Evolutionary conservation across 495 filamentous ascomycete genomes (phyloP).

Genomic region (Penicillium crystallinum): DNA sequence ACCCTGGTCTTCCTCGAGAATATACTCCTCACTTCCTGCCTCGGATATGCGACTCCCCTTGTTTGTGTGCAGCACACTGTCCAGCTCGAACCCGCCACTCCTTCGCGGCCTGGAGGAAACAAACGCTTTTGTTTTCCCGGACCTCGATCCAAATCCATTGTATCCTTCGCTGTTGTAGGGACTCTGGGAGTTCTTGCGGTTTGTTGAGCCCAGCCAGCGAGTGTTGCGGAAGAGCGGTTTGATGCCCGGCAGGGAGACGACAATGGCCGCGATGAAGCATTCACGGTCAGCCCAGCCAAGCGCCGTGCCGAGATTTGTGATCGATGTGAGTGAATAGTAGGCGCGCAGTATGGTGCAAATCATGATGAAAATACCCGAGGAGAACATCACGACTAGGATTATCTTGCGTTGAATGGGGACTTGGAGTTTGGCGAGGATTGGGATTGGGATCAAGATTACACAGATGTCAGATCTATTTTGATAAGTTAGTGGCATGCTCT

Average conservation of each 20-base stretch:
- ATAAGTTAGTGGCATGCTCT: too few relatives aligned
- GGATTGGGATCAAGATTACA: constrained; percentile 19
- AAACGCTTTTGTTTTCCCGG: too few relatives aligned
- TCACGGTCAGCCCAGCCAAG: constrained; percentile 24
- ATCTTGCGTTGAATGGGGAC: constrained; percentile 19
- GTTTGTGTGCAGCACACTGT: too few relatives aligned
- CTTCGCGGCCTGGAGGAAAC: too few relatives aligned
- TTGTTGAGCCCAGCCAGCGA: constrained; percentile 14
- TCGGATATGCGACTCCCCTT: too few relatives aligned
- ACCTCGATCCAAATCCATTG: too few relatives aligned
- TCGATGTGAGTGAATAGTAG: constrained; percentile 20
- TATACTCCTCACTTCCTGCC: too few relatives aligned
- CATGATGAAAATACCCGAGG: constrained; percentile 28
- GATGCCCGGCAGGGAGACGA: constrained; percentile 21
- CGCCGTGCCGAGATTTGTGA: constrained; percentile 15
- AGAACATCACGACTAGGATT: constrained; percentile 19
- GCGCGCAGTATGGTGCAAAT: constrained; percentile 22
- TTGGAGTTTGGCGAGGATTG: constrained; percentile 23
- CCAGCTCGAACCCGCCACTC: too few relatives aligned
- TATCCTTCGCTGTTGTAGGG: background rate
- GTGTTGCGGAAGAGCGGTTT: constrained; percentile 22
- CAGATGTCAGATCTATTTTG: constrained; percentile 14
- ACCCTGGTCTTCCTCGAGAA: background rate
- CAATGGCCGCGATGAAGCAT: constrained; percentile 21
- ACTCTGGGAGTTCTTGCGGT: constrained; percentile 7